phyloP scores from a whole-genome alignment of 1,284 basidiomycete species.

The Irpex lacteus region DNA sequence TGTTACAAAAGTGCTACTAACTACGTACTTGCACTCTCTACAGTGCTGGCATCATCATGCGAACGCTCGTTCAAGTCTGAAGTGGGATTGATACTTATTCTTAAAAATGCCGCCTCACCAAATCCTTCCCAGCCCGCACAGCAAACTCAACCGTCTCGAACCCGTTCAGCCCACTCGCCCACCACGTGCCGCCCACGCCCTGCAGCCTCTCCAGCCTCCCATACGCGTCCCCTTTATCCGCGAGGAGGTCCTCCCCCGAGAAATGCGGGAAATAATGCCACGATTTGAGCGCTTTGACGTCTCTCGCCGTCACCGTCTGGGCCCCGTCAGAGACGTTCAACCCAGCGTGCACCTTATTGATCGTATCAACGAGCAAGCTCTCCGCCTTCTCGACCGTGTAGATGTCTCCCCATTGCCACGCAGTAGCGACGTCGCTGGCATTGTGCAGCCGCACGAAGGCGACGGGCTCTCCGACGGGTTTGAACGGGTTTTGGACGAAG shows the following conservation, averaged over 20 bases:
- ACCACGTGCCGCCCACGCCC: not conserved
- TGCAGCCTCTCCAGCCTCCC: not conserved
- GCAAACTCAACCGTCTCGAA: constrained; percentile 6
- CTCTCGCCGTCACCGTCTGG: not conserved
- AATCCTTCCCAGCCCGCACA: not conserved
- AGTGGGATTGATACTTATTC: too few species aligned
- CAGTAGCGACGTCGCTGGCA: not conserved
- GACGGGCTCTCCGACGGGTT: not conserved
- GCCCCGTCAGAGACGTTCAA: not conserved
- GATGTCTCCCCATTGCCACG: constrained; percentile 2
- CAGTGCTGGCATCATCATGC: too few species aligned
- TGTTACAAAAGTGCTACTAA: too few species aligned
- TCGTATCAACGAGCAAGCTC: not conserved
- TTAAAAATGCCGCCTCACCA: not conserved
- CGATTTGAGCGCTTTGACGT: constrained; percentile 1
- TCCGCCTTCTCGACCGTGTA: not conserved
- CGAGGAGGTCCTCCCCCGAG: not conserved
- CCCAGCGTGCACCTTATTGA: not conserved
- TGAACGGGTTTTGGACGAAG: not conserved
- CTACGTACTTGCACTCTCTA: too few species aligned
- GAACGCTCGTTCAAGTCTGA: too few species aligned
- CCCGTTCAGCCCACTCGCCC: constrained; percentile 1
- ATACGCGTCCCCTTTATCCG: not conserved
- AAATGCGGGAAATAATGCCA: constrained; percentile 7
- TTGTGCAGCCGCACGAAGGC: constrained; percentile 1